phyloP scores from a whole-genome alignment of 1,139 yeast species.

The Hyphopichia wangnamkhiaoensis region DNA sequence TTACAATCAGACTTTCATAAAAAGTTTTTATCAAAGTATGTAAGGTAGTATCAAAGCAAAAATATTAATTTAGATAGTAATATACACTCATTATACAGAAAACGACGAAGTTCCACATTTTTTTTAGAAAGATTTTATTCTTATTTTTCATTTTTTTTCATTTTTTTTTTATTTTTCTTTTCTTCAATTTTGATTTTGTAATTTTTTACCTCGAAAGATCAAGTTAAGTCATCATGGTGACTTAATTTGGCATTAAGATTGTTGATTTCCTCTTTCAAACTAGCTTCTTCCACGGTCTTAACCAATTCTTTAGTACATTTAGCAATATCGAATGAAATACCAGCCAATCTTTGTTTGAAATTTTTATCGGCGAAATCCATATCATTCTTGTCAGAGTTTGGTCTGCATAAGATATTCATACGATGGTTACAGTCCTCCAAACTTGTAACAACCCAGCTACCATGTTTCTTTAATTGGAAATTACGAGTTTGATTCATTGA shows the following conservation, averaged over 20 bases:
- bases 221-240: constrained; percentile 37
- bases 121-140: background rate
- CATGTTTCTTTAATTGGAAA: constrained; percentile 82
- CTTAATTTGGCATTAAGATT: constrained; percentile 48
- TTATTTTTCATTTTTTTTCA: background rate
- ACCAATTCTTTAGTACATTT: constrained; percentile 94
- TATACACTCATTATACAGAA: constrained; percentile 4
- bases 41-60: constrained; percentile 33
- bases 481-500: constrained; percentile 90
- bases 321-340: constrained; percentile 93
- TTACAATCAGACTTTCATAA: constrained; percentile 70
- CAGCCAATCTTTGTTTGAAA: constrained; percentile 90
- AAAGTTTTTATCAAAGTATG: constrained; percentile 66
- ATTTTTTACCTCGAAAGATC: constrained; percentile 4
- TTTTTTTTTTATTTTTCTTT: background rate
- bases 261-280: constrained; percentile 75
- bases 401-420: constrained; percentile 64
- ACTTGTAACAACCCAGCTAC: constrained; percentile 85
- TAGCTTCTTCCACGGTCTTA: constrained; percentile 93
- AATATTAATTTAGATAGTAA: constrained; percentile 5
- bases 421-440: constrained; percentile 83
- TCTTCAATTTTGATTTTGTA: too few relatives aligned
- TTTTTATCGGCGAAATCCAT: constrained; percentile 81
- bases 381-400: constrained; percentile 50
- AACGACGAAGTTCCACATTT: too few relatives aligned